These are phyloP conservation scores for Canariomyces notabilis DNA, from an alignment of 2,329 filamentous ascomycete genomes.

Conservation along the genomic window DNA sequence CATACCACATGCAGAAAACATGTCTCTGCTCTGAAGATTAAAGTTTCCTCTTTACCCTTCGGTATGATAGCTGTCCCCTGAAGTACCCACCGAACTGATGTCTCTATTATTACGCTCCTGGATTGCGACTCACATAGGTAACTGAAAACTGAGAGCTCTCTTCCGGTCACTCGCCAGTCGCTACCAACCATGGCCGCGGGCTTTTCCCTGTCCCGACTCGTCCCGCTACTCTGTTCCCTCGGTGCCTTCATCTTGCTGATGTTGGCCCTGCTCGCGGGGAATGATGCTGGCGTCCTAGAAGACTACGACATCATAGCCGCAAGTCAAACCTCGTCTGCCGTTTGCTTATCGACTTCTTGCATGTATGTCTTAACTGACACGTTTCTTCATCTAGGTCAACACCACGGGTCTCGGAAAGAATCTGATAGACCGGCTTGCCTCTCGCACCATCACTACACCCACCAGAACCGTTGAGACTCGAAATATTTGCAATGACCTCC, in stretches of 20 bases:
- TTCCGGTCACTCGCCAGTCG: background rate
- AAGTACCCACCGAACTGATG: too few species aligned
- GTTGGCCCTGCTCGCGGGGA: constrained; percentile 20
- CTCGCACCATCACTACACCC: constrained; percentile 1
- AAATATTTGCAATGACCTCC: constrained; percentile 5
- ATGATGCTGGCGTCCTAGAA: constrained; percentile 15
- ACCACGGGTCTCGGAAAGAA: constrained; percentile 15
- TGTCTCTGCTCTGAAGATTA: too few species aligned
- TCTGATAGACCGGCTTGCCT: background rate
- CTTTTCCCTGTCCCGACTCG: background rate
- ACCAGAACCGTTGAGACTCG: background rate
- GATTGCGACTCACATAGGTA: too few species aligned
- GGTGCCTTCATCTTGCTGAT: constrained; percentile 20
- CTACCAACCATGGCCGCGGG: background rate
- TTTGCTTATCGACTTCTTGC: background rate
- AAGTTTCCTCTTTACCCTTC: too few species aligned
- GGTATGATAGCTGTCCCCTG: too few species aligned
- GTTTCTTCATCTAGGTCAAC: constrained; percentile 15
- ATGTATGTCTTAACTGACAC: background rate
- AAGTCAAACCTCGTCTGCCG: background rate
- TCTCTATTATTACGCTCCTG: too few species aligned
- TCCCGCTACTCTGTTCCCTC: constrained; percentile 1
- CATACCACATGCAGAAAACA: too few species aligned
- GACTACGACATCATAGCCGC: constrained; percentile 20
- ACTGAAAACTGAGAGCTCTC: too few species aligned